Conservation (phyloP, 2,329 filamentous ascomycete genomes). For the Aspergillus brasiliensis region DNA sequence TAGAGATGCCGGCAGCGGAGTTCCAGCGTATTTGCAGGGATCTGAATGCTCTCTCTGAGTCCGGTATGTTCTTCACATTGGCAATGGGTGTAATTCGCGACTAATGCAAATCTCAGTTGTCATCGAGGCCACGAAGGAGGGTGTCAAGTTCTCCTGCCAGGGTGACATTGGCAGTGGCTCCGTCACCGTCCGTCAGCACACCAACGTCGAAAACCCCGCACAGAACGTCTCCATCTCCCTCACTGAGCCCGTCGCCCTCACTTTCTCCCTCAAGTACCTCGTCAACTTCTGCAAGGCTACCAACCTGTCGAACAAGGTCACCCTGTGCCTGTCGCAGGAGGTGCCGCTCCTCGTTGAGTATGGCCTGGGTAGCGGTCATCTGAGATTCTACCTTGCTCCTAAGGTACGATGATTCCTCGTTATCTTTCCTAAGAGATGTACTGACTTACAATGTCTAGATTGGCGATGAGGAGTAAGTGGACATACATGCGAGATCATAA, state of each 20-base stretch:
- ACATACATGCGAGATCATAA: constrained; percentile 28
- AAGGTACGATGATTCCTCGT: constrained; percentile 66
- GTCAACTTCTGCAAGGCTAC: constrained; percentile 99
- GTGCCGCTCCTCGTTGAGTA: constrained; percentile 97
- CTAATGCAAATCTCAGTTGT: constrained; percentile 63
- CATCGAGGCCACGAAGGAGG: constrained; percentile 96
- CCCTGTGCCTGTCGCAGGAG: constrained; percentile 92
- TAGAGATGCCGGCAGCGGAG: constrained; percentile 83
- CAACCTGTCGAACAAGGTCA: constrained; percentile 77
- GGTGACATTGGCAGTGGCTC: constrained; percentile 96
- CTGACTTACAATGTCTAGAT: constrained; percentile 59
- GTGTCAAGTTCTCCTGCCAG: constrained; percentile 89
- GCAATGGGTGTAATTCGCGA: neutral
- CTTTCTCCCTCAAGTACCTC: constrained; percentile 98
- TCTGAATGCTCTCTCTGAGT: constrained; percentile 88
- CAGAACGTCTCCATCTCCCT: constrained; percentile 87
- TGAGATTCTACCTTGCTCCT: constrained; percentile 96
- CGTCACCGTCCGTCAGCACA: constrained; percentile 86
- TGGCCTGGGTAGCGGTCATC: constrained; percentile 76
- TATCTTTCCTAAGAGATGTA: neutral
- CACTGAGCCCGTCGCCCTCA: constrained; percentile 87
- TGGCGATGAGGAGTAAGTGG: constrained; percentile 54
- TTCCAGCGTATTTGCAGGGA: constrained; percentile 96
- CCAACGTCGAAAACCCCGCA: constrained; percentile 84
- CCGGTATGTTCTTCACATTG: constrained; percentile 65